These are phyloP conservation scores for Fusarium guadeloupense DNA, from an alignment of 2,329 filamentous ascomycete genomes.

Conservation along the genomic window DNA sequence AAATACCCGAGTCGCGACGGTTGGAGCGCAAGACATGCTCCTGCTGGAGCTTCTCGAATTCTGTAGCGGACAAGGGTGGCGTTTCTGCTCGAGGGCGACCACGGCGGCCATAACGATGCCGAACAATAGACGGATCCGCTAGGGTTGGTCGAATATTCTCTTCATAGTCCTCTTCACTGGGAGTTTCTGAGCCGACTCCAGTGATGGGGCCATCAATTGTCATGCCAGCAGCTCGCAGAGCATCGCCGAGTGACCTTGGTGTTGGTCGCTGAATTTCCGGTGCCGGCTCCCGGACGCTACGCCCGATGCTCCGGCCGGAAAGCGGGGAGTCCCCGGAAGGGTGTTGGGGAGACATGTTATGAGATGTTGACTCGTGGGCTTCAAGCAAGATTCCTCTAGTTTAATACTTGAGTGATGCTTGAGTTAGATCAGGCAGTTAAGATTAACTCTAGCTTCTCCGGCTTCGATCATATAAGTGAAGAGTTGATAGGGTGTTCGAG, in stretches of 20 bases:
- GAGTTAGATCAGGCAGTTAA: not conserved
- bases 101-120: slow-evolving; percentile 25
- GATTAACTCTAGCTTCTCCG: not conserved
- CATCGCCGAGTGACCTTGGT: slow-evolving; percentile 43
- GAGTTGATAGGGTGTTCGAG: not conserved
- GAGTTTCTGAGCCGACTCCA: slow-evolving; percentile 51
- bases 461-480: not conserved
- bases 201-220: slow-evolving; percentile 27
- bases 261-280: slow-evolving; percentile 19
- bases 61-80: slow-evolving; percentile 13
- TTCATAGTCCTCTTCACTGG: slow-evolving; percentile 59
- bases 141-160: slow-evolving; percentile 47
- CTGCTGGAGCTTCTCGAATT: slow-evolving; percentile 9
- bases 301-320: slow-evolving; percentile 17
- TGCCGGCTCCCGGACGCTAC: not conserved
- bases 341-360: slow-evolving; percentile 24
- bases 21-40: slow-evolving; percentile 26
- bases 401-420: not conserved
- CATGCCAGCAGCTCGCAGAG: slow-evolving; percentile 41
- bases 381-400: not conserved
- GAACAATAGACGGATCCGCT: slow-evolving; percentile 27
- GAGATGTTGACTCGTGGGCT: not conserved
- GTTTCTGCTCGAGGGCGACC: slow-evolving; percentile 3
- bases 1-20: slow-evolving; percentile 38
- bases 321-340: slow-evolving; percentile 9